These are phyloP conservation scores for Malus asiatica DNA, from an alignment of 306 rosid genomes.

Conservation along the genomic window DNA sequence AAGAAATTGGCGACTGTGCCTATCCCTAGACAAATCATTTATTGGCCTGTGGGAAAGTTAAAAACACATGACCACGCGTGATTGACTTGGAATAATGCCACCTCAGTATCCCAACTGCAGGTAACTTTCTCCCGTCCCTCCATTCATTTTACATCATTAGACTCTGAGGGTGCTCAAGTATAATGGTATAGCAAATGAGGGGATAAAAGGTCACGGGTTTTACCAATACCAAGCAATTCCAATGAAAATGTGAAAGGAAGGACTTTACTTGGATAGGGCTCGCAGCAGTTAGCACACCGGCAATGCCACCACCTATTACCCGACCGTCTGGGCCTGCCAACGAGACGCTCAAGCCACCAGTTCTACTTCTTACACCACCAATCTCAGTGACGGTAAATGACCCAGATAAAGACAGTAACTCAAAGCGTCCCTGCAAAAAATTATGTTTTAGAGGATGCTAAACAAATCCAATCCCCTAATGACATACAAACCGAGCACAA, in stretches of 20 bases:
- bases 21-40: too few relatives aligned
- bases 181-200: background rate
- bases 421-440: constrained; percentile 69
- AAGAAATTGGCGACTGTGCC: too few relatives aligned
- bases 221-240: background rate
- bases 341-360: constrained; percentile 68
- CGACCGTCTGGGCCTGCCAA: constrained; percentile 80
- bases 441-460: background rate
- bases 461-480: background rate
- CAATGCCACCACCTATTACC: constrained; percentile 74
- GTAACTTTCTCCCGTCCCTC: too few relatives aligned
- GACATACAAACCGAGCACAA: background rate
- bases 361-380: constrained; percentile 37
- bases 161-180: background rate
- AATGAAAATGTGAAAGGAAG: background rate
- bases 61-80: too few relatives aligned
- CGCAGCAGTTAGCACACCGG: constrained; percentile 73
- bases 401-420: constrained; percentile 71
- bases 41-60: too few relatives aligned
- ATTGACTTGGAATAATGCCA: too few relatives aligned
- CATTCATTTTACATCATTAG: background rate
- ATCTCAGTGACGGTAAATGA: constrained; percentile 40
- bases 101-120: too few relatives aligned
- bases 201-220: background rate
- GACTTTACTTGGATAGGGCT: constrained; percentile 61